These are phyloP conservation scores for Picea abies DNA, from an alignment of 83 land plant species.

Conservation along the genomic window DNA sequence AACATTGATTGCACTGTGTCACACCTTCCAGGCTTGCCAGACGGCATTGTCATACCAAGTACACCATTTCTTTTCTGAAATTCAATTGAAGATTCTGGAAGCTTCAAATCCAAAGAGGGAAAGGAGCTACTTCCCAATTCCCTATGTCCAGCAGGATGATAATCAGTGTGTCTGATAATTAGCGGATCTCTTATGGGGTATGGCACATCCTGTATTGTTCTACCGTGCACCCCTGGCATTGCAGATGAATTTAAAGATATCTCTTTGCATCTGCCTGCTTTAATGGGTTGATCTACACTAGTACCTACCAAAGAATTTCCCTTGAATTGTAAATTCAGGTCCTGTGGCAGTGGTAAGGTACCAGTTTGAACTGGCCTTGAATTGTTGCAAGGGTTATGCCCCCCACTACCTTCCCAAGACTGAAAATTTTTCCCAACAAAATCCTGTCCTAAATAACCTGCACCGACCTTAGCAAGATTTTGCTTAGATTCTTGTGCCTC, in stretches of 20 bases:
- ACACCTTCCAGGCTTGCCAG: not conserved
- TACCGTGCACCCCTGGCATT: not conserved
- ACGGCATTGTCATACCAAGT: not conserved
- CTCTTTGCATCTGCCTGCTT: not conserved
- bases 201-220: not conserved
- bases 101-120: not conserved
- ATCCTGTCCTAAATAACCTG: not conserved
- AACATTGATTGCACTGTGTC: conserved; percentile 11
- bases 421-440: not conserved
- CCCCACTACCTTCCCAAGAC: not conserved
- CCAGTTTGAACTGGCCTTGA: not conserved
- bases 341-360: not conserved
- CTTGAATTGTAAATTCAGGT: not conserved
- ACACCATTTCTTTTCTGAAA: not conserved
- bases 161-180: not conserved
- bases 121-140: not conserved
- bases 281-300: not conserved
- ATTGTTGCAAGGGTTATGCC: not conserved
- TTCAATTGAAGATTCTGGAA: not conserved
- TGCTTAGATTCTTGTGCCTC: not conserved
- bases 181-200: not conserved
- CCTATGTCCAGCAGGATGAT: not conserved
- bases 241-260: not conserved
- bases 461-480: not conserved
- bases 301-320: not conserved